Base-by-base conservation (phyloP, 345 rosid genomes). In the Linum trigynum region DNA sequence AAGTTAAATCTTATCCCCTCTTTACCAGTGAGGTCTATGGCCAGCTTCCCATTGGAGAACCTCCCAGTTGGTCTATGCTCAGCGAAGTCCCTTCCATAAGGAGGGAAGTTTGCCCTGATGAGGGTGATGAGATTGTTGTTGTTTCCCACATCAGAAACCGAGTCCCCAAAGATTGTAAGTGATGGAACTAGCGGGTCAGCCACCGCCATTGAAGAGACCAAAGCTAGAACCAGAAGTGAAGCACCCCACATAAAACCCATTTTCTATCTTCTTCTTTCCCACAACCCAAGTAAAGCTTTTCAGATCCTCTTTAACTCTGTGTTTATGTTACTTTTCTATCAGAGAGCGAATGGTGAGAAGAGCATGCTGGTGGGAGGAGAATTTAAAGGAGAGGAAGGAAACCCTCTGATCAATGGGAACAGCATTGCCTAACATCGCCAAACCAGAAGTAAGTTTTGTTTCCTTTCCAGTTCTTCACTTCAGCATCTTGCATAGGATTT, bases 121-220 rank as follows among this genome's bases (percentile, higher is more conserved):
- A 89, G 80, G 61, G 96, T 88, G 79, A 76, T 75, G 50, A 91
- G 72, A 57, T 83, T 17, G 72, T 91, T 91, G 76, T 91, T 91
- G 75, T 91, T 91, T 59, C 98, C 96, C 0, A 70, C 87, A 72
- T 86, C 98, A 74, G 85, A 86, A 10, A 89, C 90, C 0, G 96
- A 88, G 72, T 91, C 98, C 57, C 98, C 96, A 63, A 91, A 91
- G 60, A 91, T 72, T 81, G 89, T 85, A 89, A 91, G 65, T 42
- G 96, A 86, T 48, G 98, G 96, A 73, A 91, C 92, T 55, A 86
- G 67, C 37, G 94, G 85, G 60, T 91, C 96, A 36, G 85, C 86
- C 3, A 70, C 76, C 61, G 65, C 53, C 38, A 48, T 3, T 48
- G 14, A 50, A 5, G 61, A 16, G 57, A 45, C 2, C 45, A 71